These are phyloP conservation scores for Hypoxylon sp. DNA, from an alignment of 2,329 filamentous ascomycete genomes.

Conservation along the genomic window DNA sequence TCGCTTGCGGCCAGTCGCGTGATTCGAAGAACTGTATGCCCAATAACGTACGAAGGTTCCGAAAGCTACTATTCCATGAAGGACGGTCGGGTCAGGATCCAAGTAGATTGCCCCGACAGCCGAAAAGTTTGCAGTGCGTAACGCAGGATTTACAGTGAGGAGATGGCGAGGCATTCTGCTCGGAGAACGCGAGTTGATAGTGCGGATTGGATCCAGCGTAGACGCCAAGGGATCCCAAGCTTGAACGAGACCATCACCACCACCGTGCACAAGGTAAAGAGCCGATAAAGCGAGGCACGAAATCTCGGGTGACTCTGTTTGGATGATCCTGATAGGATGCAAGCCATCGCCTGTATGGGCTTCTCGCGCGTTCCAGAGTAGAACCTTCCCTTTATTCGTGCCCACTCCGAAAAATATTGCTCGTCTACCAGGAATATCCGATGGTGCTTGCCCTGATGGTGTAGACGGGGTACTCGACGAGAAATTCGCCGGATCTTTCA, in stretches of 20 bases:
- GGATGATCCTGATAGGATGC: slow-evolving; percentile 80
- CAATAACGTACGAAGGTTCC: slow-evolving; percentile 91
- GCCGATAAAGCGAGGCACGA: slow-evolving; percentile 85
- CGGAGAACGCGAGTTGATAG: slow-evolving; percentile 86
- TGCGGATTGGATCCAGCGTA: slow-evolving; percentile 80
- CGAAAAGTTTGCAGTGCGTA: slow-evolving; percentile 79
- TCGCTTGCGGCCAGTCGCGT: slow-evolving; percentile 82
- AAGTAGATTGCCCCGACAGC: slow-evolving; percentile 86
- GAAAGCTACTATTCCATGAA: slow-evolving; percentile 88
- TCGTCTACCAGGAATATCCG: slow-evolving; percentile 85
- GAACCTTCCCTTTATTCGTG: slow-evolving; percentile 79
- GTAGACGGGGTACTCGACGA: slow-evolving; percentile 63
- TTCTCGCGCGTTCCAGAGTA: slow-evolving; percentile 88
- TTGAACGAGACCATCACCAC: slow-evolving; percentile 93
- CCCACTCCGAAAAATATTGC: slow-evolving; percentile 85
- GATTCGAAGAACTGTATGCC: slow-evolving; percentile 88
- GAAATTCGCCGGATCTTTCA: slow-evolving; percentile 65
- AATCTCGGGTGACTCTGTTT: slow-evolving; percentile 90
- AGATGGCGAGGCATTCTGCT: slow-evolving; percentile 83
- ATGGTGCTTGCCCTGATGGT: slow-evolving; percentile 55
- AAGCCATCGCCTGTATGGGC: slow-evolving; percentile 69
- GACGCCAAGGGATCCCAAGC: slow-evolving; percentile 97
- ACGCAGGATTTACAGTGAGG: slow-evolving; percentile 64
- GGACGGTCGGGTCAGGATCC: slow-evolving; percentile 85
- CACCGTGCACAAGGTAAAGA: slow-evolving; percentile 90